Percentiles rank a stretch among this genome's conserved stretches.
Evolutionary conservation across 2,329 filamentous ascomycete genomes (phyloP).

Genomic region (Fusarium illudens): DNA sequence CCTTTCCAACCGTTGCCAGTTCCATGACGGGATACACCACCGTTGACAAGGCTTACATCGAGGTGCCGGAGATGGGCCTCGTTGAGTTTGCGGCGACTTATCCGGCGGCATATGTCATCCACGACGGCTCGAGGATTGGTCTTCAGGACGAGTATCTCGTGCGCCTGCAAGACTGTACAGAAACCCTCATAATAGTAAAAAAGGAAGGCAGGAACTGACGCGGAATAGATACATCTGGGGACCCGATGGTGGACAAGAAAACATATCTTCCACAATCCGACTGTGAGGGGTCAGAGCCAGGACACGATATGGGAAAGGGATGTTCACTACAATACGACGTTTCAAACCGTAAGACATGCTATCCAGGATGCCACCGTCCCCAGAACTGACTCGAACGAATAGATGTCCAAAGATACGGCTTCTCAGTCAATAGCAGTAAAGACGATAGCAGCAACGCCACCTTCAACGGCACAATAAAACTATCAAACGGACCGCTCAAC

Average conservation of each 20-base stretch:
- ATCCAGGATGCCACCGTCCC: no score
- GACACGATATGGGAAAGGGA: background rate
- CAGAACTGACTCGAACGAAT: fast-evolving
- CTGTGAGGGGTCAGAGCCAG: background rate
- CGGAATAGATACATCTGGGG: background rate
- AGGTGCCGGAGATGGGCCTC: fast-evolving
- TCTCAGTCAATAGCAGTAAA: background rate
- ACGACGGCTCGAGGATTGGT: background rate
- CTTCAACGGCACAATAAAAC: background rate
- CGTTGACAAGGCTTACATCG: background rate
- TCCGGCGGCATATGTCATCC: background rate
- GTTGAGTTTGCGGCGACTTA: fast-evolving
- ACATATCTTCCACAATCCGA: background rate
- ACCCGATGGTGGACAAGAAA: background rate
- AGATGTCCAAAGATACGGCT: constrained; percentile 1
- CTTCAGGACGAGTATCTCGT: background rate
- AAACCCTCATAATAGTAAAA: background rate
- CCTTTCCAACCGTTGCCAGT: background rate
- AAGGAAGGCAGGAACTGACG: background rate
- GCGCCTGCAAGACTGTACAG: background rate
- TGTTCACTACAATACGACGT: background rate
- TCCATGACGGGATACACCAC: constrained; percentile 26
- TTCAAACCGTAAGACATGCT: background rate
- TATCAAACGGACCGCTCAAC: background rate
- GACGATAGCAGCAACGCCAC: no score